Evolutionary conservation across 495 filamentous ascomycete genomes (phyloP).

Genomic region (Bacidia rubella): DNA sequence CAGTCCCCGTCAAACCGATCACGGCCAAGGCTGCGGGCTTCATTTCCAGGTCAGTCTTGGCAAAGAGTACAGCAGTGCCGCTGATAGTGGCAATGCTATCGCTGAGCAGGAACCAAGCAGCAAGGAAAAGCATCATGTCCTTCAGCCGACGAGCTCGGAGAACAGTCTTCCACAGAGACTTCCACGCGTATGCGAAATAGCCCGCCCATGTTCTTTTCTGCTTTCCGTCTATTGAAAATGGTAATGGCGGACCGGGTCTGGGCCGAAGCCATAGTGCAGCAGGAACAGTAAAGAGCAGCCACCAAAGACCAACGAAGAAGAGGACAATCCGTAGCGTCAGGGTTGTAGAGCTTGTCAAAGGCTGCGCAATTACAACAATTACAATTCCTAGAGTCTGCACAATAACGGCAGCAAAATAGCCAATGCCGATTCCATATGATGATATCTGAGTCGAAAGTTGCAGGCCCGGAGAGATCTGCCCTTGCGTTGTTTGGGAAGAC

Average conservation of each 20-base stretch:
- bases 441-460: slow-evolving; percentile 74
- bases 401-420: slow-evolving; percentile 71
- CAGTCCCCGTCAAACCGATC: slow-evolving; percentile 82
- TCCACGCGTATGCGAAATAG: slow-evolving; percentile 75
- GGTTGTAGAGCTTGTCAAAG: slow-evolving; percentile 54
- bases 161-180: slow-evolving; percentile 65
- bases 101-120: slow-evolving; percentile 86
- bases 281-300: slow-evolving; percentile 83
- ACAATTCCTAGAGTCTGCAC: slow-evolving; percentile 66
- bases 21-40: slow-evolving; percentile 72
- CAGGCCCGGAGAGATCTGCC: slow-evolving; percentile 45
- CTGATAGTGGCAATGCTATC: slow-evolving; percentile 92
- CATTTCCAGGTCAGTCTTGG: slow-evolving; percentile 89
- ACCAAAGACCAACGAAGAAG: slow-evolving; percentile 85
- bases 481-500: background rate
- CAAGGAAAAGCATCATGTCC: slow-evolving; percentile 78
- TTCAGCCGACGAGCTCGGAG: slow-evolving; percentile 65
- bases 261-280: slow-evolving; percentile 82
- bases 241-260: slow-evolving; percentile 72
- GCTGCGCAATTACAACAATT: slow-evolving; percentile 51
- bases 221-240: slow-evolving; percentile 24
- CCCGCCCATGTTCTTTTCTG: slow-evolving; percentile 33
- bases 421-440: slow-evolving; percentile 77
- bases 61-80: slow-evolving; percentile 88
- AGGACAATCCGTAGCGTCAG: slow-evolving; percentile 71